Evolutionary conservation across 2,329 filamentous ascomycete species (phyloP), one percentile per base, ranked within the genome.

Genomic region (Beauveria sp.): DNA sequence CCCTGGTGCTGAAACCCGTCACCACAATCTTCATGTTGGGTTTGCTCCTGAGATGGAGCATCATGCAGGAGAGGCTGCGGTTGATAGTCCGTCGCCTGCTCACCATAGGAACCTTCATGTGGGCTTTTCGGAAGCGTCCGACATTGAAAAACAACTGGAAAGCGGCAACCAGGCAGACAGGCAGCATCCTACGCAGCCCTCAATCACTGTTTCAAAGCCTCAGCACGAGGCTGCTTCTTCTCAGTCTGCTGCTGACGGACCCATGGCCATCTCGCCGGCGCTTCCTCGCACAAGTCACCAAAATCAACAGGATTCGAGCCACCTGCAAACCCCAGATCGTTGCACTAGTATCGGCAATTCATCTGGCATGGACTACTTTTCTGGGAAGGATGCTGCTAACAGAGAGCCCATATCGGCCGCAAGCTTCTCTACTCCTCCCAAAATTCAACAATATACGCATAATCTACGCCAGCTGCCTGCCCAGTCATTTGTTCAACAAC

Each of bases 401-500:
- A 75, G 70, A 44, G 79, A 81, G 64, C 75, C 72, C 44, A 67
- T 78, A 4, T 72, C 75, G 3, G 68, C 73, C 5, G 73, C 74
- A 1, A 72, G 71, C 52, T 62, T 77, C 6, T 69, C 64, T 4
- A 64, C 63, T 0, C 70, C 71, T 3, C 75, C 73, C 1, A 74
- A 71, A 43, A 70, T 73, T 3, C 69, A 77, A 55, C 70, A 75
- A 3, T 96, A 96, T 73, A 96, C 91, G 0, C 83, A 86, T 61
- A 80, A 81, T 51, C 84, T 92, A 48, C 85, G 87, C 41, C 75
- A 84, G 8, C 81, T 82, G 24, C 88, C 91, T 0, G 80, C 83
- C 5, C 85, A 88, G 66, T 86, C 90, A 0, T 96, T 91, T 66
- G 62, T 76, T 0, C 85, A 94, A 69, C 89, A 90, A 47, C 84